phyloP scores from a whole-genome alignment of 306 rosid species.

The Alnus rubra region DNA sequence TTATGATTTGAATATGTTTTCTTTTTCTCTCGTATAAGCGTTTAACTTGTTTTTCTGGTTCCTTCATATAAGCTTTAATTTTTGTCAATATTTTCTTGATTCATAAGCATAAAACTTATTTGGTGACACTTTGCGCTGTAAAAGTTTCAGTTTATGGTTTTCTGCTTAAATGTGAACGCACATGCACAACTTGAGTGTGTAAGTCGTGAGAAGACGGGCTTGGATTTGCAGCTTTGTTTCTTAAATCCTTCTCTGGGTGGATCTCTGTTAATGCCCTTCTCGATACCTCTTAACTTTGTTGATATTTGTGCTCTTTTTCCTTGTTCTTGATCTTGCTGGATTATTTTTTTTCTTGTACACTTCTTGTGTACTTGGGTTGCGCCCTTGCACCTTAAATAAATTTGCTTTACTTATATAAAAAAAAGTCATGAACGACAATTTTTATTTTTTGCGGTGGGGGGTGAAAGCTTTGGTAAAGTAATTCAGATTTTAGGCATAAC shows the following conservation, averaged over 20 bases:
- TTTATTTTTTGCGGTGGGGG: not conserved
- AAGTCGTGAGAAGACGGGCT: not conserved
- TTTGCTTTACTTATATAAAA: too few species aligned
- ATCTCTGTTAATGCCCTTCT: too few species aligned
- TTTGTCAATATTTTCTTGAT: not conserved
- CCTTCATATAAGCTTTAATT: not conserved
- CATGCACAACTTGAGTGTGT: not conserved
- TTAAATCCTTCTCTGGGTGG: too few species aligned
- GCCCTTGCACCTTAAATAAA: too few species aligned
- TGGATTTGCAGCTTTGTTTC: too few species aligned
- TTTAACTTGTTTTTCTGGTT: not conserved
- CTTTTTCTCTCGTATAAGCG: not conserved
- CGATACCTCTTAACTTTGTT: too few species aligned
- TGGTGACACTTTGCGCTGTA: not conserved
- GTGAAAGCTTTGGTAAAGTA: not conserved
- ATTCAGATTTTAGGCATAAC: not conserved
- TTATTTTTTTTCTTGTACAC: too few species aligned
- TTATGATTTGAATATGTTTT: not conserved
- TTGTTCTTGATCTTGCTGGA: too few species aligned
- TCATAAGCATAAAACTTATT: not conserved
- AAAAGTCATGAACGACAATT: too few species aligned
- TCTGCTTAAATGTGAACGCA: not conserved
- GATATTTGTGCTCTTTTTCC: too few species aligned
- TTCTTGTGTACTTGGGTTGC: too few species aligned
- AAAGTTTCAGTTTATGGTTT: not conserved